phyloP scores from a whole-genome alignment of 441 rosid species.

The Daphne laureola region DNA sequence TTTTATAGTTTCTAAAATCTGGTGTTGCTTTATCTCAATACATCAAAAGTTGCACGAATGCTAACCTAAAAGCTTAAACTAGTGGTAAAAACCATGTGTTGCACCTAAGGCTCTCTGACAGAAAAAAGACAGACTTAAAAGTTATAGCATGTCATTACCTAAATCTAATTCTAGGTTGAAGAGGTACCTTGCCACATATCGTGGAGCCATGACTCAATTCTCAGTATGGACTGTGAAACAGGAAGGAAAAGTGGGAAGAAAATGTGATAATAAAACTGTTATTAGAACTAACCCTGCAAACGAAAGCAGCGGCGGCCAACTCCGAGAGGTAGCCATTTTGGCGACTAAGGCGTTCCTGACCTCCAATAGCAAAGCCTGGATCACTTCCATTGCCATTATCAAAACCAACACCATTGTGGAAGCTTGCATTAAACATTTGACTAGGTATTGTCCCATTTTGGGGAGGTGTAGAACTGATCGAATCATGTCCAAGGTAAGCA shows the following conservation, averaged over 20 bases:
- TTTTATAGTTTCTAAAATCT: too few relatives aligned
- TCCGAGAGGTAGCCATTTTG: constrained; percentile 76
- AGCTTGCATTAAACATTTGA: constrained; percentile 34
- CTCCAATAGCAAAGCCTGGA: constrained; percentile 97
- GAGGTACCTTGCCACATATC: too few relatives aligned
- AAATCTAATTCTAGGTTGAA: too few relatives aligned
- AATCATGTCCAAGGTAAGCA: constrained; percentile 30
- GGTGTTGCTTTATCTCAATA: too few relatives aligned
- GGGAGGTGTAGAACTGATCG: constrained; percentile 23
- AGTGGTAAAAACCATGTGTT: too few relatives aligned
- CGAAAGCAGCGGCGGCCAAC: constrained; percentile 93
- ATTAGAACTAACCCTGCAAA: constrained; percentile 61
- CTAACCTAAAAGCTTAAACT: too few relatives aligned
- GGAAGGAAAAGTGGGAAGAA: neutral
- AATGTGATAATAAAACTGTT: neutral
- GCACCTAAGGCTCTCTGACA: too few relatives aligned
- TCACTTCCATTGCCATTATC: constrained; percentile 81
- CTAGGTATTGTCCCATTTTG: constrained; percentile 35
- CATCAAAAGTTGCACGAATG: too few relatives aligned
- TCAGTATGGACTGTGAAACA: too few relatives aligned
- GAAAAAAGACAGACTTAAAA: too few relatives aligned
- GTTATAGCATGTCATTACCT: too few relatives aligned
- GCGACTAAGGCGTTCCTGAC: constrained; percentile 77
- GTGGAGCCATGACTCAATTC: too few relatives aligned
- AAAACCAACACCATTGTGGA: constrained; percentile 88